Percentiles rank a stretch among this genome's conserved stretches.
Evolutionary conservation across 768 basidiomycete species (phyloP).

Genomic region (Boletus bicolor): DNA sequence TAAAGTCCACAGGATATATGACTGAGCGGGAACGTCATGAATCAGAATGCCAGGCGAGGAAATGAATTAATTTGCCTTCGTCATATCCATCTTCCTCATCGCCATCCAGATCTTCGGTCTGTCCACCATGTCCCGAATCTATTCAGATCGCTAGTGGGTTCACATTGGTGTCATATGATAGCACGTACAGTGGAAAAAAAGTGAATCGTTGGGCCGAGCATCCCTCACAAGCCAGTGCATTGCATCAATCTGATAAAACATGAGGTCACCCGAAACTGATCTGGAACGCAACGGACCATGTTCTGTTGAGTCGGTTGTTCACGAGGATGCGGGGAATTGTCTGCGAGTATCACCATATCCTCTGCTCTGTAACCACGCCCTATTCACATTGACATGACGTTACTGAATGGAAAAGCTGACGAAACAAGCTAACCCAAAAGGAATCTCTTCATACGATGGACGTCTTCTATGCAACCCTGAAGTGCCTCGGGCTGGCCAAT

Average conservation of each 20-base stretch:
- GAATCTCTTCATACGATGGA: conserved; percentile 75
- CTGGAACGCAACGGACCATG: conserved; percentile 50
- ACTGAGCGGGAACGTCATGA: conserved; percentile 38
- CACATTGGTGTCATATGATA: background rate
- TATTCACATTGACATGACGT: background rate
- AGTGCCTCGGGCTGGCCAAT: conserved; percentile 63
- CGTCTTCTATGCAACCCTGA: conserved; percentile 91
- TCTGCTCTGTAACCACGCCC: conserved; percentile 59
- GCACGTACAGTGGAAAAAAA: conserved; percentile 83
- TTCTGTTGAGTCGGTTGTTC: conserved; percentile 75
- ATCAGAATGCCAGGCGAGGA: background rate
- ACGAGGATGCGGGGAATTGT: conserved; percentile 62
- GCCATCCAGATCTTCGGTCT: conserved; percentile 77
- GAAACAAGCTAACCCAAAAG: conserved; percentile 51
- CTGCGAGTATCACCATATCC: conserved; percentile 85
- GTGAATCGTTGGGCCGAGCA: conserved; percentile 77
- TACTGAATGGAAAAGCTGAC: background rate
- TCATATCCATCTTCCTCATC: conserved; percentile 85
- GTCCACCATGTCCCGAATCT: conserved; percentile 96
- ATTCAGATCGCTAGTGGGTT: background rate
- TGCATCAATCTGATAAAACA: conserved; percentile 50
- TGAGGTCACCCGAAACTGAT: background rate
- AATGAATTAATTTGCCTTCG: conserved; percentile 47
- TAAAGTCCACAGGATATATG: conserved; percentile 80
- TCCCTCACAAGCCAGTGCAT: conserved; percentile 91